Evolutionary conservation across 2,329 filamentous ascomycete genomes (phyloP).

Genomic region (Peltaster fructicola): DNA sequence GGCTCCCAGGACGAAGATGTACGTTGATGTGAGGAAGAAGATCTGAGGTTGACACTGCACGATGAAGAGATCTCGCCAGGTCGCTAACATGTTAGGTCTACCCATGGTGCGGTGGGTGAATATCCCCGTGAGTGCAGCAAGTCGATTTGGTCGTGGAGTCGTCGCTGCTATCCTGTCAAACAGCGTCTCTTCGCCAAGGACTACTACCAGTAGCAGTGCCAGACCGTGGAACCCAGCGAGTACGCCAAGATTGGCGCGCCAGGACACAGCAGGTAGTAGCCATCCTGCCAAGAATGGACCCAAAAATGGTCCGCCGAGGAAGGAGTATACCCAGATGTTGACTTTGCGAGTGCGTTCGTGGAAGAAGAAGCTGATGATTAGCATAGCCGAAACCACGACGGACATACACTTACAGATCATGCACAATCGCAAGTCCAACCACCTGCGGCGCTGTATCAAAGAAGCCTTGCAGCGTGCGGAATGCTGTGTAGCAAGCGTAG

Average conservation of each 20-base stretch:
- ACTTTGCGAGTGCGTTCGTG: slow-evolving; percentile 20
- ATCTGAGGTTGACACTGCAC: slow-evolving; percentile 6
- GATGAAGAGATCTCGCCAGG: slow-evolving; percentile 4
- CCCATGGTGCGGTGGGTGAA: no score
- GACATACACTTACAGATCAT: slow-evolving; percentile 14
- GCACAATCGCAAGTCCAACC: slow-evolving; percentile 14
- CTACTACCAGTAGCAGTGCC: slow-evolving; percentile 9
- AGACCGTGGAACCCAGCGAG: slow-evolving; percentile 5
- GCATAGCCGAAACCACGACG: no score
- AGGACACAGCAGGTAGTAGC: slow-evolving; percentile 4
- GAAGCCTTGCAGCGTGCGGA: slow-evolving; percentile 13
- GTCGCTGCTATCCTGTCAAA: no score
- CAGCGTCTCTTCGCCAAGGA: slow-evolving; percentile 20
- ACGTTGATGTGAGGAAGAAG: slow-evolving; percentile 6
- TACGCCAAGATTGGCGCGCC: slow-evolving; percentile 6
- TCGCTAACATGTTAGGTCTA: no score
- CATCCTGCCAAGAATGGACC: slow-evolving; percentile 8
- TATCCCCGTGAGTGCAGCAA: no score
- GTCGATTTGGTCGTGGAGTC: no score
- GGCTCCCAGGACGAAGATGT: slow-evolving; percentile 12
- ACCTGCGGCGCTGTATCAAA: slow-evolving; percentile 14
- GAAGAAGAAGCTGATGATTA: slow-evolving; percentile 15
- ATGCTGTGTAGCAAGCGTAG: slow-evolving; percentile 13
- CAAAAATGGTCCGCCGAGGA: slow-evolving; percentile 8
- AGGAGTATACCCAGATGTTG: slow-evolving; percentile 18